Evolutionary conservation across 2,329 filamentous ascomycete genomes (phyloP).

Genomic region (Verticillium klebahnii): DNA sequence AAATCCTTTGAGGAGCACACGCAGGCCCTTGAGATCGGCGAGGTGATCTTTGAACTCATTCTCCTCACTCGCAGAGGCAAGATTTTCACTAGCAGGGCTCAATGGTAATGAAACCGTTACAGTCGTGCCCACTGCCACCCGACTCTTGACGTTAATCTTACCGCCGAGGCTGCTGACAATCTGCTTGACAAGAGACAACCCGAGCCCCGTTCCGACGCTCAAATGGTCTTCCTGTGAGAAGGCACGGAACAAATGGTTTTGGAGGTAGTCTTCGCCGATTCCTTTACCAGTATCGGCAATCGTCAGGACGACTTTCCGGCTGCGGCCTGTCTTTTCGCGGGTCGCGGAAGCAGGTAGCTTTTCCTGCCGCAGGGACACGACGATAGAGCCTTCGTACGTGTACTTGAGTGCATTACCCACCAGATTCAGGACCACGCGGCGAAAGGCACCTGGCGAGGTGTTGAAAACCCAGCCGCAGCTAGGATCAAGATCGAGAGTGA

Average conservation of each 20-base stretch:
- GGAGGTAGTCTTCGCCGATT: constrained; percentile 55
- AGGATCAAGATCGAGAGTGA: constrained; percentile 46
- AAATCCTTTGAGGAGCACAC: constrained; percentile 5
- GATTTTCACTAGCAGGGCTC: constrained; percentile 2
- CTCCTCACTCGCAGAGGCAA: background rate
- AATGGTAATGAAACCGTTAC: constrained; percentile 42
- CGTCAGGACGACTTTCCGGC: constrained; percentile 27
- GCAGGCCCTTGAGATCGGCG: background rate
- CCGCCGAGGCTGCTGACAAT: constrained; percentile 54
- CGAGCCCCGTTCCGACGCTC: constrained; percentile 53
- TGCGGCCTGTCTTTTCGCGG: constrained; percentile 13
- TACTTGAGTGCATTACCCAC: constrained; percentile 52
- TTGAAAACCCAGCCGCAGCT: constrained; percentile 44
- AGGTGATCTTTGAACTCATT: constrained; percentile 9
- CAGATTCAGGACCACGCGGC: constrained; percentile 50
- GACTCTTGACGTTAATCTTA: constrained; percentile 48
- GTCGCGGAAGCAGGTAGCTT: constrained; percentile 4
- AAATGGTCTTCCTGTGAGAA: constrained; percentile 58
- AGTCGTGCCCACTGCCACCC: constrained; percentile 46
- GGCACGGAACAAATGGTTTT: constrained; percentile 52
- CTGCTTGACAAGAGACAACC: constrained; percentile 53
- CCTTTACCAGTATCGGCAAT: constrained; percentile 60
- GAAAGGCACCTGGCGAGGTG: constrained; percentile 45
- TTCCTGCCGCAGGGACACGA: constrained; percentile 24
- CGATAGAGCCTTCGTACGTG: constrained; percentile 38